Percentiles rank a stretch among this genome's conserved stretches.
These are phyloP conservation scores for Isochrysis galbana DNA, from an alignment of 78 protist genomes.

Conservation along the genomic window DNA sequence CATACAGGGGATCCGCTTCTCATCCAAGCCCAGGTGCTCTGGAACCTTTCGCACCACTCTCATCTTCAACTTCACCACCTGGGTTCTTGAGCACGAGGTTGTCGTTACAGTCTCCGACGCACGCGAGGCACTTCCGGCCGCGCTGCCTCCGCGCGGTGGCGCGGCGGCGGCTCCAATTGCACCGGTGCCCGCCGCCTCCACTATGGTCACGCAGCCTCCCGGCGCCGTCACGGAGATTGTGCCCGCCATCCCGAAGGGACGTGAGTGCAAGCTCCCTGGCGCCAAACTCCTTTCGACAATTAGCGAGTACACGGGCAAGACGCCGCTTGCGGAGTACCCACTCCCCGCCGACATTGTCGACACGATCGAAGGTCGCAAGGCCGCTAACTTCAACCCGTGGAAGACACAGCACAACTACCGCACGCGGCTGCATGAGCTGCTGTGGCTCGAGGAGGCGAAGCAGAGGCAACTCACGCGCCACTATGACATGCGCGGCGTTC, in stretches of 20 bases:
- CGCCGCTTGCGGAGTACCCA: background rate
- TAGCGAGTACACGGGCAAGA: background rate
- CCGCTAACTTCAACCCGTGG: background rate
- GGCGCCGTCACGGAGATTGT: background rate
- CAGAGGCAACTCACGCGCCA: background rate
- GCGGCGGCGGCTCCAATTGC: background rate
- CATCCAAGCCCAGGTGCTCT: background rate
- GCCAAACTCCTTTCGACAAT: background rate
- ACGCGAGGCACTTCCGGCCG: no score
- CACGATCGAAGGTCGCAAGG: background rate
- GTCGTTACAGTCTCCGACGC: background rate
- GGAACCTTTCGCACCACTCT: background rate
- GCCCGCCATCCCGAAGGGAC: background rate
- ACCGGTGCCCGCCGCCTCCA: background rate
- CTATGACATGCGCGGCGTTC: background rate
- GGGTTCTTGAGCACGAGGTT: background rate
- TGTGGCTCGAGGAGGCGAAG: constrained; percentile 10
- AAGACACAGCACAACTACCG: background rate
- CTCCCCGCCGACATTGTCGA: background rate
- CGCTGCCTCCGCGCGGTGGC: background rate
- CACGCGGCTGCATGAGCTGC: background rate
- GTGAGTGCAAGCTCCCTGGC: background rate
- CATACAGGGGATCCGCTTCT: background rate
- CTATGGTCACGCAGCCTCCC: background rate
- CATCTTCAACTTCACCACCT: background rate